Conservation (phyloP, 2,329 filamentous ascomycete genomes). For the Pseudomassariella vexata region DNA sequence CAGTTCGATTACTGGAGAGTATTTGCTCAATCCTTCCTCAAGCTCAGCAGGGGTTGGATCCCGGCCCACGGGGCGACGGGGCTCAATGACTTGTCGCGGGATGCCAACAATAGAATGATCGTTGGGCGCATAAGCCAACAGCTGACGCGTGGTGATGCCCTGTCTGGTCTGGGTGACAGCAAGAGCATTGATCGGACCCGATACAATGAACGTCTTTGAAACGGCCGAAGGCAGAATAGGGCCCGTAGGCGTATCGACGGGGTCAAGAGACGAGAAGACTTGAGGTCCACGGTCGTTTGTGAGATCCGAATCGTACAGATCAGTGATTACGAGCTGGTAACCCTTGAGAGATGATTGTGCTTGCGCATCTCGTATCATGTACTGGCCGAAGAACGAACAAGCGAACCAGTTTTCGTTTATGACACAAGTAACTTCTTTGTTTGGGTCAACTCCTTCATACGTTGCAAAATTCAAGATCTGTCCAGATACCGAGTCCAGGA, state of each 20-base stretch:
- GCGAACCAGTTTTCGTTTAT: constrained; percentile 94
- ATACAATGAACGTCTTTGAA: constrained; percentile 75
- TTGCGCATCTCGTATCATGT: constrained; percentile 47
- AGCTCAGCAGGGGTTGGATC: constrained; percentile 74
- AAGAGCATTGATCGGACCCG: constrained; percentile 72
- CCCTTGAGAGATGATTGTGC: constrained; percentile 66
- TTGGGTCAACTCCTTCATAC: constrained; percentile 68
- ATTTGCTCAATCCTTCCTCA: constrained; percentile 77
- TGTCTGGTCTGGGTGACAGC: constrained; percentile 85
- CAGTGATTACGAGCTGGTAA: constrained; percentile 78
- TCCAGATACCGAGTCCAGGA: constrained; percentile 83
- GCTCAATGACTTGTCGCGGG: constrained; percentile 73
- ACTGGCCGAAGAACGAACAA: constrained; percentile 70
- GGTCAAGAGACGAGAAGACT: constrained; percentile 74
- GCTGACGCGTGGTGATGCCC: constrained; percentile 78
- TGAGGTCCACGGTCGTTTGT: constrained; percentile 78
- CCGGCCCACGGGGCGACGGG: constrained; percentile 77
- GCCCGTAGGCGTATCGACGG: constrained; percentile 49
- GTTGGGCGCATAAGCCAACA: constrained; percentile 72
- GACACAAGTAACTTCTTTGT: constrained; percentile 67
- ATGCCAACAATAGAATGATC: constrained; percentile 73
- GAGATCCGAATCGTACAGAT: constrained; percentile 81
- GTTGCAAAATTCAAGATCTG: constrained; percentile 66
- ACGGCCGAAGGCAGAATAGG: constrained; percentile 66
- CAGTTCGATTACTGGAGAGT: constrained; percentile 72